A percentile compares a stretch with the other conserved stretches of the same genome.
These are phyloP conservation scores for Alloteropsis semialata DNA, from an alignment of 176 grass and related monocot species.

Conservation along the genomic window DNA sequence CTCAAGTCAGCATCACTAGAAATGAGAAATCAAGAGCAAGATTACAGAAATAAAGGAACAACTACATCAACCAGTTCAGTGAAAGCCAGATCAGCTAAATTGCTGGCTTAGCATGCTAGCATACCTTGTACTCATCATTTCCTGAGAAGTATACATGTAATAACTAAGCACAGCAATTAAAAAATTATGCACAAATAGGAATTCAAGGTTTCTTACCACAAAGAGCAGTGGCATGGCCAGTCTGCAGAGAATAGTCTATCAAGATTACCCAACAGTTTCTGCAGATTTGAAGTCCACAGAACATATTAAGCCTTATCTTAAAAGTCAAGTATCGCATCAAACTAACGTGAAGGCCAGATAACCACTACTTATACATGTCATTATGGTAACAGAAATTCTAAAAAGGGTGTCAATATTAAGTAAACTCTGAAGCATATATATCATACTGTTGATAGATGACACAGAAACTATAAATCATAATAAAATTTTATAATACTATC, in stretches of 20 bases:
- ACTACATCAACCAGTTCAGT: constrained; percentile 7
- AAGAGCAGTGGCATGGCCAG: constrained; percentile 52
- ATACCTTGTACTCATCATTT: not conserved
- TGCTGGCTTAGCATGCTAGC: not conserved
- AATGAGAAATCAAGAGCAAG: not conserved
- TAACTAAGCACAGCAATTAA: not conserved
- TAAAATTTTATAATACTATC: constrained; percentile 11
- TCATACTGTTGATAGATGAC: not conserved
- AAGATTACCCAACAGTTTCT: constrained; percentile 79
- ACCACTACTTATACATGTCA: not conserved
- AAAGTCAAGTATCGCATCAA: constrained; percentile 19
- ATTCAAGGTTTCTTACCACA: constrained; percentile 62
- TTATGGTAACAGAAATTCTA: not conserved
- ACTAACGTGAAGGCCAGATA: constrained; percentile 6
- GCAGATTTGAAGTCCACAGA: constrained; percentile 27
- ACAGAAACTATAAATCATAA: constrained; percentile 5
- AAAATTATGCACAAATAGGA: not conserved
- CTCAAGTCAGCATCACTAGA: constrained; percentile 1
- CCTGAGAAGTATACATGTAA: not conserved
- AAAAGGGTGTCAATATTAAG: constrained; percentile 10
- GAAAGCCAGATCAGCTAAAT: constrained; percentile 5
- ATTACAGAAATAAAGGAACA: constrained; percentile 3
- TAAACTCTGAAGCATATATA: constrained; percentile 21
- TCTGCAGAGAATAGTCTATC: constrained; percentile 75
- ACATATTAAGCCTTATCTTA: constrained; percentile 8